Base-by-base conservation (phyloP, 768 basidiomycete species). In the Leccinellum rugosiceps region DNA sequence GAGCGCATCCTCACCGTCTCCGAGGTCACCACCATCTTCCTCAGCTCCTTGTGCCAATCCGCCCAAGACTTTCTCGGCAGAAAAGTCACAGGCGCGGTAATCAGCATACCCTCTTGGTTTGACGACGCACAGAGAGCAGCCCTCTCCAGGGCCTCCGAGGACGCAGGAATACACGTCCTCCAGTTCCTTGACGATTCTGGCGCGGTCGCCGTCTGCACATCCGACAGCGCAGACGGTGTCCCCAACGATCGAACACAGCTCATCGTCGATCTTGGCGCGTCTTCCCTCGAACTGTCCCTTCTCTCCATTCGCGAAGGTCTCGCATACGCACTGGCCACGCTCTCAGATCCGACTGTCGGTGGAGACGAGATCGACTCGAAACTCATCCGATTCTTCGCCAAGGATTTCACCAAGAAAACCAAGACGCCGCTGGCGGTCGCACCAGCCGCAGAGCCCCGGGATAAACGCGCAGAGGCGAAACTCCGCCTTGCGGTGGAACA, bases 361-460 rank as follows among this genome's bases (percentile, higher is more conserved):
- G 90, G 87, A 0, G 82, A 89, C 62, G 79, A 82, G 58, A 84
- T 95, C 65, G 92, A 94, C 74, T 83, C 84, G 58, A 83, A 86
- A 67, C 80, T 98, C 43, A 85, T 97, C 76, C 87, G 88, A 58
- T 91, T 90, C 78, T 97, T 99, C 72, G 86, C 90, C 53, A 86
- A 93, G 69, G 96, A 99, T 62, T 99, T 99, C 73, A 91, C 90
- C 50, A 98, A 98, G 76, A 99, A 97, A 78, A 94, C 89, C 17
- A 93, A 92, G 72, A 82, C 82, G 23, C 76, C 86, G 0, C 78
- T 97, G 44, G 74, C 80, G 9, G 79, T 93, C 15, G 83, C 78
- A 53, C 86, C 87, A 1, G 75, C 87, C 6, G 76, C 77, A 3
- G 77, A 83, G 21, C 62, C 76, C 17, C 76, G 78, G 31, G 90